Evolutionary conservation across 2,329 filamentous ascomycete genomes (phyloP).

Genomic region (Hypoxylon sp.): DNA sequence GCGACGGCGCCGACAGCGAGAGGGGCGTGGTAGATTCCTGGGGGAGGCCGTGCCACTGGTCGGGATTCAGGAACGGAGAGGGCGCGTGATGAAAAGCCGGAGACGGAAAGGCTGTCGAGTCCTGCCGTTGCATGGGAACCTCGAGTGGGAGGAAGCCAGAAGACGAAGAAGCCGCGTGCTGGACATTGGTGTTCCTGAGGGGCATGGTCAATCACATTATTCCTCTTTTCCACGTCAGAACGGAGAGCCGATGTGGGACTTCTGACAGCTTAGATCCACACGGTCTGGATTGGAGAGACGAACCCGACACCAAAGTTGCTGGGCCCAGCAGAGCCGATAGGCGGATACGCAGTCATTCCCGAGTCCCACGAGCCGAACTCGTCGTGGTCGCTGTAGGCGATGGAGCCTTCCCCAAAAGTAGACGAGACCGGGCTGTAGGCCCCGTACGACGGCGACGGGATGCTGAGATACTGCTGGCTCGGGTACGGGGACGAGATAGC

Average conservation of each 20-base stretch:
- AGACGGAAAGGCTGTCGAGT: constrained; percentile 45
- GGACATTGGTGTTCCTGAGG: constrained; percentile 56
- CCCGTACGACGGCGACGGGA: constrained; percentile 68
- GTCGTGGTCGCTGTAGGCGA: constrained; percentile 69
- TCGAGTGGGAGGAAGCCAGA: constrained; percentile 56
- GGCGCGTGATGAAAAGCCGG: constrained; percentile 50
- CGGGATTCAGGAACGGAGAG: constrained; percentile 56
- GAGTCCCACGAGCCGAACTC: constrained; percentile 61
- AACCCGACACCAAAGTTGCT: constrained; percentile 64
- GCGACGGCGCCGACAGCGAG: constrained; percentile 47
- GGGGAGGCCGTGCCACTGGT: constrained; percentile 51
- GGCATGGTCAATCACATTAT: constrained; percentile 63
- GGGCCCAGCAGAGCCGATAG: constrained; percentile 53
- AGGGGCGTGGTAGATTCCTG: constrained; percentile 50
- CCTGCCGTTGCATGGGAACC: constrained; percentile 45
- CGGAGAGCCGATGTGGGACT: constrained; percentile 51
- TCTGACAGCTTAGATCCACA: constrained; percentile 63
- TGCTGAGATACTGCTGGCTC: constrained; percentile 65
- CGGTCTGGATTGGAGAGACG: constrained; percentile 68
- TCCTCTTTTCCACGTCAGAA: constrained; percentile 49
- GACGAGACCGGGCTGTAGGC: constrained; percentile 70
- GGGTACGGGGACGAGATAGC: constrained; percentile 64
- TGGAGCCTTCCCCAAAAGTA: constrained; percentile 66
- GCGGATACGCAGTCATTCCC: constrained; percentile 55
- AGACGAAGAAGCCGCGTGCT: constrained; percentile 50